Percentiles rank a stretch among this genome's conserved stretches.
Evolutionary conservation across 2,329 filamentous ascomycete genomes (phyloP).

Genomic region (Dothideomycetes sp.): DNA sequence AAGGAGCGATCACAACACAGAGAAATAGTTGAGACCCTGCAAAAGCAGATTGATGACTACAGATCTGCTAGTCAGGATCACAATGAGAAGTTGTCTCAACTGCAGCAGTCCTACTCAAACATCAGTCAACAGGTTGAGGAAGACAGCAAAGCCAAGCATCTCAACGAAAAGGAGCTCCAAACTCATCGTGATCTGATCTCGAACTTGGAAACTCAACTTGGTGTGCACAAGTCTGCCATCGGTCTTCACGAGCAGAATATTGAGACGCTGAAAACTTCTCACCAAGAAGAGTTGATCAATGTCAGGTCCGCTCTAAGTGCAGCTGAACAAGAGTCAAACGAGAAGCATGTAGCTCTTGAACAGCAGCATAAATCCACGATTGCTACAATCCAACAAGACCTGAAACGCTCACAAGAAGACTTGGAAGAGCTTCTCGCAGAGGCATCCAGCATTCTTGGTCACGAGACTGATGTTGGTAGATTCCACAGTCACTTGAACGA

Average conservation of each 20-base stretch:
- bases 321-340: slow-evolving; percentile 22
- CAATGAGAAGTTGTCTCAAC: slow-evolving; percentile 57
- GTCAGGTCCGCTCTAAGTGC: slow-evolving; percentile 48
- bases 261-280: slow-evolving; percentile 44
- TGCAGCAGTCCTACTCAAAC: slow-evolving; percentile 62
- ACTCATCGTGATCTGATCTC: slow-evolving; percentile 43
- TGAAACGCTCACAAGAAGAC: slow-evolving; percentile 51
- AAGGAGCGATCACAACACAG: slow-evolving; percentile 38
- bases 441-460: slow-evolving; percentile 56
- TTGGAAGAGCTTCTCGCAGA: slow-evolving; percentile 51
- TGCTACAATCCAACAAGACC: slow-evolving; percentile 47
- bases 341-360: slow-evolving; percentile 26
- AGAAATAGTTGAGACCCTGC: slow-evolving; percentile 49
- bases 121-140: slow-evolving; percentile 61
- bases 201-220: slow-evolving; percentile 49
- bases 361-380: slow-evolving; percentile 26
- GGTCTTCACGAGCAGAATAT: slow-evolving; percentile 46
- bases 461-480: slow-evolving; percentile 42
- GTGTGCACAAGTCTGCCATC: slow-evolving; percentile 46
- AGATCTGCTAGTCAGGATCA: slow-evolving; percentile 64
- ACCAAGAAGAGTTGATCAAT: slow-evolving; percentile 50
- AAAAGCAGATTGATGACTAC: slow-evolving; percentile 71
- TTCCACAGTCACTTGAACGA: slow-evolving; percentile 35
- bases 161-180: slow-evolving; percentile 43
- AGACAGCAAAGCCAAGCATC: slow-evolving; percentile 51